Percentiles rank a stretch among this genome's conserved stretches.
Conservation (phyloP, 768 basidiomycete species). For the Scleroderma bovista region DNA sequence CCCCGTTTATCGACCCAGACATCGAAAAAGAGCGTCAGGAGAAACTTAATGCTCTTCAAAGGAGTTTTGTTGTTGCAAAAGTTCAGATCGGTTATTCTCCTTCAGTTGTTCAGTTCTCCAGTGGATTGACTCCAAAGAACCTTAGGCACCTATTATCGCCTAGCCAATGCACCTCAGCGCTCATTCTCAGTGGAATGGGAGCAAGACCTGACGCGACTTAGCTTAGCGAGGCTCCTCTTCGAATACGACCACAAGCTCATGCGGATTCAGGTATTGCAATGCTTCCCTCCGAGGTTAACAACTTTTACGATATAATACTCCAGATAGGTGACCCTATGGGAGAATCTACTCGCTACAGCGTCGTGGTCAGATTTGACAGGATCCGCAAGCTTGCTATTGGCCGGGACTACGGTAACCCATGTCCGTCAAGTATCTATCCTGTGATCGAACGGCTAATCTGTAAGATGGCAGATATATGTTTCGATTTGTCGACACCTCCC, state of each 20-base stretch:
- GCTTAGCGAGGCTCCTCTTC: constrained; percentile 52
- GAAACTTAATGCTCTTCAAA: constrained; percentile 40
- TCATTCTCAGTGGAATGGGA: constrained; percentile 73
- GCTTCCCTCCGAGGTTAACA: neutral
- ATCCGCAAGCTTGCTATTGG: constrained; percentile 59
- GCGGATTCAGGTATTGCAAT: constrained; percentile 46
- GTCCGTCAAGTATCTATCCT: constrained; percentile 32
- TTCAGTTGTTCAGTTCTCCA: constrained; percentile 1
- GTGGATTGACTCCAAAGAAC: constrained; percentile 1
- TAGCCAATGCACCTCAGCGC: constrained; percentile 29
- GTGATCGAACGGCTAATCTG: neutral
- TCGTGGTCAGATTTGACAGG: constrained; percentile 51
- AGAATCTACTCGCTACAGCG: constrained; percentile 44
- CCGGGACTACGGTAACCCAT: constrained; percentile 55
- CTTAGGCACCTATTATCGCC: constrained; percentile 25
- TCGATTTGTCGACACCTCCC: constrained; percentile 63
- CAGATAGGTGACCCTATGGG: constrained; percentile 56
- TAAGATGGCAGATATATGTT: constrained; percentile 49
- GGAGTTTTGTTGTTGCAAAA: constrained; percentile 48
- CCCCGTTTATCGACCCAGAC: constrained; percentile 50
- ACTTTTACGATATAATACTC: neutral
- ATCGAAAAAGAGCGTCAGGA: constrained; percentile 44
- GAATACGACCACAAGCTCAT: constrained; percentile 68
- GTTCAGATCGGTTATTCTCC: constrained; percentile 60
- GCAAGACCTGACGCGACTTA: constrained; percentile 38